phyloP scores from a whole-genome alignment of 1,284 basidiomycete species.

The Porodaedalea pini region DNA sequence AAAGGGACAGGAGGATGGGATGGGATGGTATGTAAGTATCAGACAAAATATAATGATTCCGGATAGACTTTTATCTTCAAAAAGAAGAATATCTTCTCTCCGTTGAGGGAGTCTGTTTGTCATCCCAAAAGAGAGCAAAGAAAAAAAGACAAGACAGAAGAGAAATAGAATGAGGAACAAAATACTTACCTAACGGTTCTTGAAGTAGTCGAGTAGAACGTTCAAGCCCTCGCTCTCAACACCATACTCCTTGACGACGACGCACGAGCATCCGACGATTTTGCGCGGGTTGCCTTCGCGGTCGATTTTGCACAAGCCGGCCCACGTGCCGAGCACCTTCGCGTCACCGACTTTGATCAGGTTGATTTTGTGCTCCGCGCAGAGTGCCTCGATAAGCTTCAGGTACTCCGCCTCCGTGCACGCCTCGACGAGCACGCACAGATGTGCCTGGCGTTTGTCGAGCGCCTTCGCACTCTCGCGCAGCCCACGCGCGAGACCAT shows the following conservation, averaged over 20 bases:
- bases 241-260: slow-evolving; percentile 98
- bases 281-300: slow-evolving; percentile 98
- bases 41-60: slow-evolving; percentile 80
- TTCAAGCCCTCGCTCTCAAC: slow-evolving; percentile 94
- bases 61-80: slow-evolving; percentile 76
- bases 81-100: slow-evolving; percentile 47
- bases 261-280: slow-evolving; percentile 94
- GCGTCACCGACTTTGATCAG: slow-evolving; percentile 98
- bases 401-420: slow-evolving; percentile 99
- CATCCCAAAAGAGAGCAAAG: slow-evolving; percentile 45
- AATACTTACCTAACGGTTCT: slow-evolving; percentile 67
- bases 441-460: slow-evolving; percentile 97
- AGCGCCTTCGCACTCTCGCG: slow-evolving; percentile 98
- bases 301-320: slow-evolving; percentile 99
- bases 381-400: slow-evolving; percentile 99
- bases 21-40: slow-evolving; percentile 42
- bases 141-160: slow-evolving; percentile 13
- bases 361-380: slow-evolving; percentile 99
- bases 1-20: neutral
- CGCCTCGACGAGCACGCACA: slow-evolving; percentile 98
- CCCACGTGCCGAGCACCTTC: slow-evolving; percentile 98
- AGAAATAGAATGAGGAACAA: slow-evolving; percentile 24
- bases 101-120: slow-evolving; percentile 87
- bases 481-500: slow-evolving; percentile 96
- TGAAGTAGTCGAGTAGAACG: slow-evolving; percentile 96